Percentiles rank a stretch among this genome's conserved stretches.
phyloP scores from a whole-genome alignment of 805 yeast species.

The Ogataea allantospora region DNA sequence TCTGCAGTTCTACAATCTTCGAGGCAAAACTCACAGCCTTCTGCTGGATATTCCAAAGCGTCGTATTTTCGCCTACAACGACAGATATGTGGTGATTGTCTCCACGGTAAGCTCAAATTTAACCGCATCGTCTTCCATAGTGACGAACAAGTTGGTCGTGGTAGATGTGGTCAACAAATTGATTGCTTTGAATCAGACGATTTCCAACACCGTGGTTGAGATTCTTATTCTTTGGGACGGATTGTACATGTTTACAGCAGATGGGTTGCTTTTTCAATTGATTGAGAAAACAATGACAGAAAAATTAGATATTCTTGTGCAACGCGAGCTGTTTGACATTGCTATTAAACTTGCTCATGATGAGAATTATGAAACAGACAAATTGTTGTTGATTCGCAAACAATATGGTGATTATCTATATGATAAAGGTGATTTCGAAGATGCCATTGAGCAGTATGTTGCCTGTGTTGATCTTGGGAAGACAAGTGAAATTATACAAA shows the following conservation, averaged over 20 bases:
- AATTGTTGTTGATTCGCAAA: conserved; percentile 44
- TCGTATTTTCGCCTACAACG: conserved; percentile 41
- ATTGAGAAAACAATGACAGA: conserved; percentile 66
- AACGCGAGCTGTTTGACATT: conserved; percentile 65
- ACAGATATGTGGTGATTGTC: conserved; percentile 57
- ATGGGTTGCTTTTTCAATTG: conserved; percentile 69
- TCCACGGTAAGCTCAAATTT: conserved; percentile 44
- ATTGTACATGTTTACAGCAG: conserved; percentile 62
- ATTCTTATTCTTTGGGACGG: conserved; percentile 57
- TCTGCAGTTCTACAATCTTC: conserved; percentile 58
- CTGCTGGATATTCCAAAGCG: conserved; percentile 58
- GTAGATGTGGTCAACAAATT: conserved; percentile 70
- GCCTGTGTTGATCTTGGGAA: conserved; percentile 45
- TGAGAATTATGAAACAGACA: conserved; percentile 26
- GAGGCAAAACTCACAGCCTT: conserved; percentile 53
- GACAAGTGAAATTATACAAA: conserved; percentile 74
- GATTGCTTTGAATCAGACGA: conserved; percentile 63
- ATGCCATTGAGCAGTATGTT: conserved; percentile 75
- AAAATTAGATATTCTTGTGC: conserved; percentile 65
- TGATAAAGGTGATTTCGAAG: conserved; percentile 59
- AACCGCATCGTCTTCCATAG: conserved; percentile 21
- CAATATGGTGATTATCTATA: conserved; percentile 74
- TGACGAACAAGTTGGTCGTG: conserved; percentile 58
- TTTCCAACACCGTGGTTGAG: conserved; percentile 63
- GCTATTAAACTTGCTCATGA: conserved; percentile 67